These are phyloP conservation scores for Chytridium lagenaria DNA, from an alignment of 371 early-diverging fungal species.

Conservation along the genomic window DNA sequence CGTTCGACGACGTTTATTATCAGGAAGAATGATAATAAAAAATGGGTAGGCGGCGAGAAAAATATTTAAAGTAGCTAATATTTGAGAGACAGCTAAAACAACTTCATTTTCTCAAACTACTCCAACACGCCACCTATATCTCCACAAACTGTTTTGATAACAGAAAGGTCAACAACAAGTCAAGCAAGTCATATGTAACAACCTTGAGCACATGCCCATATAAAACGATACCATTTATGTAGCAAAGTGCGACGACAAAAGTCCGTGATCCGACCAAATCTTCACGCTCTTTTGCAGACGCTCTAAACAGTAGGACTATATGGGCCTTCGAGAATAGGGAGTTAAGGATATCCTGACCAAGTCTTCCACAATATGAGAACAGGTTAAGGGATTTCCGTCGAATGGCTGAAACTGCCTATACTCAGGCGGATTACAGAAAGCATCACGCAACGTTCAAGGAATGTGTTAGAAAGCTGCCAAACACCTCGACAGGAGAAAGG, in stretches of 20 bases:
- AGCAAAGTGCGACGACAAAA: conserved; percentile 76
- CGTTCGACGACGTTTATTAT: conserved; percentile 94
- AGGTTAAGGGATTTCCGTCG: no score
- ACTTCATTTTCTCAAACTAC: conserved; percentile 91
- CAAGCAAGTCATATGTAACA: conserved; percentile 92
- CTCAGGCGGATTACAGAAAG: no score
- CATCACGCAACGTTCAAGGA: no score
- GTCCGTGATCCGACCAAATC: conserved; percentile 51
- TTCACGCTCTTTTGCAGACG: conserved; percentile 14
- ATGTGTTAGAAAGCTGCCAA: no score
- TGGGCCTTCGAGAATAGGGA: conserved; percentile 75
- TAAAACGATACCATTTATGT: conserved; percentile 91
- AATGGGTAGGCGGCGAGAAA: no score
- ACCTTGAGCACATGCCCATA: conserved; percentile 95
- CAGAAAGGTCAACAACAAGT: conserved; percentile 88
- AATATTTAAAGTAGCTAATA: conserved; percentile 66
- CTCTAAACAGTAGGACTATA: conserved; percentile 18
- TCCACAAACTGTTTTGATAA: conserved; percentile 98
- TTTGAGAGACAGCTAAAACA: conserved; percentile 91
- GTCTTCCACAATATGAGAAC: conserved; percentile 73
- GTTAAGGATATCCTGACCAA: conserved; percentile 93
- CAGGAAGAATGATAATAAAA: no score
- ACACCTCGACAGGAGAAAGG: no score
- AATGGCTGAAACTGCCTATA: no score
- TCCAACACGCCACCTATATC: conserved; percentile 96